Conservation (phyloP, 2,329 filamentous ascomycete genomes). For the Penicillium sp. region DNA sequence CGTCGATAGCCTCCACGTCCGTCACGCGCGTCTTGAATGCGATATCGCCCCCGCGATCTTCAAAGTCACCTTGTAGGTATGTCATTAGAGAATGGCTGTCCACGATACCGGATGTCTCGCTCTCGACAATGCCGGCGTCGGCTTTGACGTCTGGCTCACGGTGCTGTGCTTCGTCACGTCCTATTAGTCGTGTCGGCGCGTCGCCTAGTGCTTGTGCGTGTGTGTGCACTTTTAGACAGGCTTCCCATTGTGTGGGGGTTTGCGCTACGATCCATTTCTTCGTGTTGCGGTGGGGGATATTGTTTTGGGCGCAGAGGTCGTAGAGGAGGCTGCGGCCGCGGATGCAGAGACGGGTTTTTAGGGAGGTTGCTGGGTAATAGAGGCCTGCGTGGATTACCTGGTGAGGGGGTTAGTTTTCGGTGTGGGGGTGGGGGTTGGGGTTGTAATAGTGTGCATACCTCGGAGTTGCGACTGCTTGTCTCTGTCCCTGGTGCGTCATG, state of each 20-base stretch:
- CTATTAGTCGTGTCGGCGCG: constrained; percentile 67
- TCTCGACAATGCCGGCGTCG: constrained; percentile 72
- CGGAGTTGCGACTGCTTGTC: constrained; percentile 85
- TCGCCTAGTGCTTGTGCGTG: constrained; percentile 59
- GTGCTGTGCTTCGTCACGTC: constrained; percentile 57
- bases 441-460: constrained; percentile 52
- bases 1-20: constrained; percentile 52
- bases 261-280: constrained; percentile 98
- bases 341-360: constrained; percentile 84
- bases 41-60: constrained; percentile 71
- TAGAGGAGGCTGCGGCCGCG: constrained; percentile 75
- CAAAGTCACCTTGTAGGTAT: constrained; percentile 71
- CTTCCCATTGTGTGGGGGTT: constrained; percentile 65
- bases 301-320: constrained; percentile 64
- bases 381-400: constrained; percentile 91
- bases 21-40: constrained; percentile 68
- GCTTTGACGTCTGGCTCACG: constrained; percentile 76
- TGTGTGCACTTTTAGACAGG: constrained; percentile 52
- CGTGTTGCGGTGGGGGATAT: constrained; percentile 69
- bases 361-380: constrained; percentile 73
- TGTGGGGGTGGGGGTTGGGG: neutral
- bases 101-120: constrained; percentile 81
- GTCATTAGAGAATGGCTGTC: constrained; percentile 85
- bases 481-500: constrained; percentile 75
- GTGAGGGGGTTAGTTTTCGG: neutral